Conservation (phyloP, 129 eudicot species). For the Deinandra increscens region DNA sequence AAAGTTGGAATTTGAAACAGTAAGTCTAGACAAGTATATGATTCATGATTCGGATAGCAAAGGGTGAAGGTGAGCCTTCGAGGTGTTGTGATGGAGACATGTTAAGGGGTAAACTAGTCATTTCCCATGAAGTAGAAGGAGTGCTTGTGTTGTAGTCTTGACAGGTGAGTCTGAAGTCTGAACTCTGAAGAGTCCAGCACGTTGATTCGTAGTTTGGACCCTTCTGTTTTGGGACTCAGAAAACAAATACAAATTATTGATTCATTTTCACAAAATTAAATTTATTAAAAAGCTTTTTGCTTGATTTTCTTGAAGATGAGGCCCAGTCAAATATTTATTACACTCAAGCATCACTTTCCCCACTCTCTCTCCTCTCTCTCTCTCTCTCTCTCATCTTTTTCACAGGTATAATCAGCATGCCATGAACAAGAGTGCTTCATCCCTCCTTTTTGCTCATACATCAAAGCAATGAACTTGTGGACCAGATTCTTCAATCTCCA, state of each 20-base stretch:
- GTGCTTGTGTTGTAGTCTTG: constrained; percentile 29
- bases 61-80: constrained; percentile 20
- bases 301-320: constrained; percentile 30
- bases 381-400: constrained; percentile 33
- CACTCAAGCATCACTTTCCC: constrained; percentile 30
- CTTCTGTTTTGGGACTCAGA: constrained; percentile 26
- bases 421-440: constrained; percentile 36
- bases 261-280: background rate
- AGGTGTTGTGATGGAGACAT: constrained; percentile 27
- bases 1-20: constrained; percentile 19
- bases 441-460: constrained; percentile 34
- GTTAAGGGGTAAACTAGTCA: constrained; percentile 22
- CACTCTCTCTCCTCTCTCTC: constrained; percentile 30
- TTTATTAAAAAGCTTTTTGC: constrained; percentile 6
- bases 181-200: constrained; percentile 29
- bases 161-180: constrained; percentile 35
- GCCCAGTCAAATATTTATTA: constrained; percentile 35
- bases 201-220: constrained; percentile 39
- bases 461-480: constrained; percentile 26
- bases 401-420: constrained; percentile 37
- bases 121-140: background rate
- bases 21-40: constrained; percentile 6
- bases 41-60: constrained; percentile 29
- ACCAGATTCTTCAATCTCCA: constrained; percentile 33
- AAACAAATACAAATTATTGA: constrained; percentile 12